phyloP scores from a whole-genome alignment of 495 filamentous ascomycete species.

The Penicillium pulvis region DNA sequence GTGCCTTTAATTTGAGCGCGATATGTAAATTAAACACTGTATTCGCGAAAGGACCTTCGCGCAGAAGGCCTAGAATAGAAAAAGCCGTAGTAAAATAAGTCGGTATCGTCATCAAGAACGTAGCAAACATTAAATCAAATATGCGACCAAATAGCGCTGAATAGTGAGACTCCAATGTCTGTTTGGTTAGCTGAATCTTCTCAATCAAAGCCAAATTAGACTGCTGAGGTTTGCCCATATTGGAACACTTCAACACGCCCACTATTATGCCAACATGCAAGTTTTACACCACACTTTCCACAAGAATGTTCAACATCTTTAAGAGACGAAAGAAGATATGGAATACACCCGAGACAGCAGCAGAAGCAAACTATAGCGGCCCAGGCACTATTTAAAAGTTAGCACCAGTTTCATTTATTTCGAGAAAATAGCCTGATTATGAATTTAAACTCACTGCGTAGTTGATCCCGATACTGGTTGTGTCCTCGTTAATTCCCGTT shows the following conservation, averaged over 20 bases:
- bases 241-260: conserved; percentile 48
- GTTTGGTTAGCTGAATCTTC: background rate
- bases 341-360: conserved; percentile 54
- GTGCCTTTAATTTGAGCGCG: no score
- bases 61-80: no score
- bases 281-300: conserved; percentile 47
- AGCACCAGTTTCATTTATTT: no score
- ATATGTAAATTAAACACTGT: no score
- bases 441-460: conserved; percentile 48
- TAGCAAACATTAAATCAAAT: no score
- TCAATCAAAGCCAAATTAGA: background rate
- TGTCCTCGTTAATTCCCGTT: conserved; percentile 49
- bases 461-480: conserved; percentile 45
- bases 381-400: conserved; percentile 41
- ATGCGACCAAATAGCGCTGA: no score
- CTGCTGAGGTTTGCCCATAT: background rate
- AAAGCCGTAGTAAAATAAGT: no score
- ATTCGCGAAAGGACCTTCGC: no score
- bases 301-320: conserved; percentile 58
- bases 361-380: conserved; percentile 49
- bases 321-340: conserved; percentile 50
- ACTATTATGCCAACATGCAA: conserved; percentile 57
- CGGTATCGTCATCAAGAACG: no score
- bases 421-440: background rate
- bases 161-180: background rate